These are phyloP conservation scores for Solanum bukasovii DNA, from an alignment of 257 asterid species.

Conservation along the genomic window DNA sequence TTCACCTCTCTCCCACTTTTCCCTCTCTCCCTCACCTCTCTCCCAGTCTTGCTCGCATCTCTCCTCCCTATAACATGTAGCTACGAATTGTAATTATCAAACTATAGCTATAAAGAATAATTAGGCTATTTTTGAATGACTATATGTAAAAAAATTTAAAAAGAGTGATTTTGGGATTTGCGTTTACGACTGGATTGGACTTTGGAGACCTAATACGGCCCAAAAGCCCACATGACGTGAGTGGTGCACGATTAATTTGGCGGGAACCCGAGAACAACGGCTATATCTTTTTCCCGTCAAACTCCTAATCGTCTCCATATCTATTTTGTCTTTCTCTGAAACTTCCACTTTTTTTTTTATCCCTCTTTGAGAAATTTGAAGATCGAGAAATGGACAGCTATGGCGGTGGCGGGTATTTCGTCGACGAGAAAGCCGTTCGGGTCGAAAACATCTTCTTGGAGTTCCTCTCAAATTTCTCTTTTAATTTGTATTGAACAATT, in stretches of 20 bases:
- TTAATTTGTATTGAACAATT: background rate
- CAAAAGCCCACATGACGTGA: background rate
- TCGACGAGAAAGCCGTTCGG: conserved; percentile 76
- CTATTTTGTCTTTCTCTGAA: background rate
- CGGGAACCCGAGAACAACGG: conserved; percentile 4
- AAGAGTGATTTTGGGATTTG: background rate
- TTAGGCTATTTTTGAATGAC: too few relatives aligned
- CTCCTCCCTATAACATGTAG: too few relatives aligned
- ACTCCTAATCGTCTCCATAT: background rate
- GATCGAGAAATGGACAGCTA: conserved; percentile 31
- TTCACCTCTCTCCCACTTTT: too few relatives aligned
- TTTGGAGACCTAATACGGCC: background rate
- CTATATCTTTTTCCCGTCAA: conserved; percentile 12
- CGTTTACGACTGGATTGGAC: background rate
- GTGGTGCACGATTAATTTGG: background rate
- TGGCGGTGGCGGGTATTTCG: conserved; percentile 48
- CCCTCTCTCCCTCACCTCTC: too few relatives aligned
- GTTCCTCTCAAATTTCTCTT: conserved; percentile 25
- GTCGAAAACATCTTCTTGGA: conserved; percentile 77
- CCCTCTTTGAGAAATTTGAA: background rate
- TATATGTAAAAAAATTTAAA: too few relatives aligned
- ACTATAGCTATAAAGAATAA: too few relatives aligned
- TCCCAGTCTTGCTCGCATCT: too few relatives aligned
- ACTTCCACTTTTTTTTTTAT: background rate
- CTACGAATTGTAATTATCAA: too few relatives aligned